Base-by-base conservation (phyloP, 2,329 filamentous ascomycete genomes). In the Gremmenia infestans region DNA sequence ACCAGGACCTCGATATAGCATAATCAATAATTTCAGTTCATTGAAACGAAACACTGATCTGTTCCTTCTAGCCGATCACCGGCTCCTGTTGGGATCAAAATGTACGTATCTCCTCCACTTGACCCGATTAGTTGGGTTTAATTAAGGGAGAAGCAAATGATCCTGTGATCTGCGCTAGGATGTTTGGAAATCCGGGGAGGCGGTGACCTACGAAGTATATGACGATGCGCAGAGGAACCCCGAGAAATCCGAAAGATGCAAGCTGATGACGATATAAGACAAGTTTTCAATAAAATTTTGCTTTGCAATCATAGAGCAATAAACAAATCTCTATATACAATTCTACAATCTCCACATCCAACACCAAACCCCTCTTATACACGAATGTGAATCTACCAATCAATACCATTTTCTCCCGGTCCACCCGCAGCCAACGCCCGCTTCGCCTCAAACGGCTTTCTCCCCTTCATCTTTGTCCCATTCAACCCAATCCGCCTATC, bases 401-500 rank as follows among this genome's bases (percentile, higher is more conserved):
- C 66, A 59, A 68, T 66, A 48, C 58, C 61, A 2, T 50, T 57
- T 17, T 59, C 57, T 3, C 57, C 57, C 22, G 39, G 47, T 7
- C 63, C 64, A 11, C 55, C 62, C 47, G 52, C 60, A 52, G 56
- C 58, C 42, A 60, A 9, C 48, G 52, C 53, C 45, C 48, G 61
- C 56, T 57, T 60, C 12, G 59, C 62, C 42, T 64, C 64, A 43
- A 62, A 56, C 6, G 64, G 63, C 36, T 65, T 67, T 47, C 64
- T 54, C 5, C 65, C 66, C 54, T 61, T 66, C 59, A 63, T 64
- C 25, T 60, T 61, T 36, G 60, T 58, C 23, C 66, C 63, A 60
- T 66, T 65, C 32, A 42, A 11, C 5, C 63, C 65, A 49, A 67
- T 57, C 54, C 57, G 64, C 58, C 55, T 64, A 60, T 72, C 70